phyloP scores from a whole-genome alignment of 805 yeast species.

The Tetrapisispora taiwanensis region DNA sequence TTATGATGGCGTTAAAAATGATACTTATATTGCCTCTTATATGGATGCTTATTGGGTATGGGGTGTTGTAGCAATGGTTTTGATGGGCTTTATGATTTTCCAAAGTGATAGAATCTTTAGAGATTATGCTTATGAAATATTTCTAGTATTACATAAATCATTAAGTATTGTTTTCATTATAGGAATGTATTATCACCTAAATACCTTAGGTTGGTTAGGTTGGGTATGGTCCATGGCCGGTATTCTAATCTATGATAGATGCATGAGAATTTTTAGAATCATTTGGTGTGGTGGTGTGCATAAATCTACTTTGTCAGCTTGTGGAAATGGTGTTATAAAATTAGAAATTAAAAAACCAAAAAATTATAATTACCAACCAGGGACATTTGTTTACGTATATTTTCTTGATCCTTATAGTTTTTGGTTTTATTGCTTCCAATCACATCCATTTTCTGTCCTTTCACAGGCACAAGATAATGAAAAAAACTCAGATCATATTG shows the following conservation, averaged over 20 bases:
- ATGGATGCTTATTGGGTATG: slow-evolving; percentile 37
- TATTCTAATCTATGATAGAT: slow-evolving; percentile 44
- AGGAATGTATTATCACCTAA: slow-evolving; percentile 51
- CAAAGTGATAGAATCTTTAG: slow-evolving; percentile 46
- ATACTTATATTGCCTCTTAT: slow-evolving; percentile 35
- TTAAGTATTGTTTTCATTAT: slow-evolving; percentile 44
- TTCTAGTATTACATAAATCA: slow-evolving; percentile 47
- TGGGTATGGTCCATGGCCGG: slow-evolving; percentile 37
- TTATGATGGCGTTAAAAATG: slow-evolving; percentile 32
- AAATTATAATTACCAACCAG: slow-evolving; percentile 42
- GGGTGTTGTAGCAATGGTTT: slow-evolving; percentile 39
- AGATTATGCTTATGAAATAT: slow-evolving; percentile 46
- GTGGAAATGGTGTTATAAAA: slow-evolving; percentile 32
- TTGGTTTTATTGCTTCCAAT: slow-evolving; percentile 41
- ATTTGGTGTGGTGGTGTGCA: slow-evolving; percentile 21
- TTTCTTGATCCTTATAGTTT: slow-evolving; percentile 42
- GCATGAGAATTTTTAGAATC: slow-evolving; percentile 36
- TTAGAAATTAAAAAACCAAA: slow-evolving; percentile 34
- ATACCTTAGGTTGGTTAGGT: slow-evolving; percentile 42
- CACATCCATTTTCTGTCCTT: slow-evolving; percentile 62
- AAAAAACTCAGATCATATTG: slow-evolving; percentile 18
- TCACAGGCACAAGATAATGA: slow-evolving; percentile 31
- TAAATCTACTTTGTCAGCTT: slow-evolving; percentile 17
- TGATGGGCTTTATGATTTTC: slow-evolving; percentile 35
- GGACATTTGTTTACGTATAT: slow-evolving; percentile 47